These are phyloP conservation scores for Rhizophagus clarus DNA, from an alignment of 192 early-diverging fungal genomes.

Conservation along the genomic window DNA sequence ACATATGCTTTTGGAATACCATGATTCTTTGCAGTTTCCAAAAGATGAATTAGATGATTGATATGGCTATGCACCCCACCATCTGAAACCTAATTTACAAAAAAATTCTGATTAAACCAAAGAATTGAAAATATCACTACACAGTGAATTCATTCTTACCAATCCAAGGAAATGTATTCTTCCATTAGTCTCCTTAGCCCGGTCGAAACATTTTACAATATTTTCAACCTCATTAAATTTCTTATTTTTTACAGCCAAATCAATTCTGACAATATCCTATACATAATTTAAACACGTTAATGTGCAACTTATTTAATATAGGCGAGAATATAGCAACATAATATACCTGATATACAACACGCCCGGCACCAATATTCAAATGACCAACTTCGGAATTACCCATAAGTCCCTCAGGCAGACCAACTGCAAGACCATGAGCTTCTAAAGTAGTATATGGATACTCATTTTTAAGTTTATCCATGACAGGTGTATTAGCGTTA, in stretches of 20 bases:
- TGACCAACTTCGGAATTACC: slow-evolving; percentile 99
- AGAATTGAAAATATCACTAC: background rate
- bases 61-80: slow-evolving; percentile 98
- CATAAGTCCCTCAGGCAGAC: slow-evolving; percentile 98
- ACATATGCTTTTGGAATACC: slow-evolving; percentile 86
- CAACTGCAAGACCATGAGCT: slow-evolving; percentile 96
- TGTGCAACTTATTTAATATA: background rate
- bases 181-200: slow-evolving; percentile 81
- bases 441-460: slow-evolving; percentile 77
- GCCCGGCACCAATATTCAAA: slow-evolving; percentile 98
- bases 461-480: slow-evolving; percentile 76
- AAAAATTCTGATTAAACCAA: background rate
- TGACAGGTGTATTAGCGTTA: slow-evolving; percentile 91
- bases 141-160: slow-evolving; percentile 37
- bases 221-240: slow-evolving; percentile 72
- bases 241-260: slow-evolving; percentile 86
- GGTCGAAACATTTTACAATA: slow-evolving; percentile 81
- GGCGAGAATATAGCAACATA: background rate
- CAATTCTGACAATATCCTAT: slow-evolving; percentile 97
- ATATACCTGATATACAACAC: slow-evolving; percentile 93
- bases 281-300: background rate
- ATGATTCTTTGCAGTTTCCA: slow-evolving; percentile 82
- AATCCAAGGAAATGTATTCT: slow-evolving; percentile 94
- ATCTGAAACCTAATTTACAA: slow-evolving; percentile 70
- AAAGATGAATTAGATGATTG: slow-evolving; percentile 82